Evolutionary conservation across 306 rosid genomes (phyloP), one percentile per base, ranked within the genome.

Genomic region (Prunus padus): DNA sequence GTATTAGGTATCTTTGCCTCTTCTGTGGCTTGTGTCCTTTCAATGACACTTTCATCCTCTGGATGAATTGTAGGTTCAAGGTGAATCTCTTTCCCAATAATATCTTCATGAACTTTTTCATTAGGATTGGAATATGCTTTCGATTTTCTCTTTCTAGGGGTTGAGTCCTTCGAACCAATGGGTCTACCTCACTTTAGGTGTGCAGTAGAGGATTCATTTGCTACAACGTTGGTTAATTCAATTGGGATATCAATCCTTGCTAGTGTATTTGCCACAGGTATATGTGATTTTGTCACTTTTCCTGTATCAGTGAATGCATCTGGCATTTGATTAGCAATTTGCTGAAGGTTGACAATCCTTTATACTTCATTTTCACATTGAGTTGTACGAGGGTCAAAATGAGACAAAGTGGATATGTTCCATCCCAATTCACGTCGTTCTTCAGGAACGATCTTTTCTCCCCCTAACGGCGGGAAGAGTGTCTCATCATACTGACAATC

Each of bases 301-400:
- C 4, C 8, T 14, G 0, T 3, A 6, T 65, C 52, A 12, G 57
- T 40, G 16, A 74, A 74, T 74, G 57, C 69, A 74, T 74, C 23
- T n/a, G 61, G 60, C 25, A 74, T n/a, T 62, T 45, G 42, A 62
- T 61, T 74, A 3, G 60, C 56, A 22, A 74, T 46, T 31, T 20
- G 44, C 15, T 22, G 45, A 18, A 74, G 61, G 12, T 60, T 26
- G 45, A 74, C 47, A 3, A 74, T 61, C 69, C 23, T 74, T 45
- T 23, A 2, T 59, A 59, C 57, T 59, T 61, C 57, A 23, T 25
- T 67, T 60, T 59, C 69, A 72, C 67, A 57, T 72, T 40, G 37
- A 8, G 33, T 33, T 15, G 76, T 72, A 31, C 12, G 44, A 40
- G 31, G 40, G 25, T 74, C 37, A 8, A 61, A 23, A 15, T 74